phyloP scores from a whole-genome alignment of 176 grass and related monocot genomes.

The Cenchrus fungigraminus region DNA sequence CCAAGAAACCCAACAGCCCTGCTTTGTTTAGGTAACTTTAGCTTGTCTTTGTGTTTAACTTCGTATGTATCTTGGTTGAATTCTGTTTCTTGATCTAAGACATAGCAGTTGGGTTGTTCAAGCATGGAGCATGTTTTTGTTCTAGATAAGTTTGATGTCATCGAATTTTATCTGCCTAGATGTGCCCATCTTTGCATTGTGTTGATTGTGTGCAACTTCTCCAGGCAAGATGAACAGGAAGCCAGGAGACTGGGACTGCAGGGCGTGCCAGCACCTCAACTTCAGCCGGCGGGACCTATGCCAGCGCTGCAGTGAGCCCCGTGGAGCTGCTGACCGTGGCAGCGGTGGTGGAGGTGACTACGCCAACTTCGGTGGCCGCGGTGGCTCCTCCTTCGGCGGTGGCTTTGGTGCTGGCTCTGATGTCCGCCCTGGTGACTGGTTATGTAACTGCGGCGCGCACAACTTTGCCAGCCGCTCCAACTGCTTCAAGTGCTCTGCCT shows the following conservation, averaged over 20 bases:
- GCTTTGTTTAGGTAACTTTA: slow-evolving; percentile 48
- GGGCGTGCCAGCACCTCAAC: slow-evolving; percentile 97
- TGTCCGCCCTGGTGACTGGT: slow-evolving; percentile 95
- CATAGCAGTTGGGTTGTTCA: neutral
- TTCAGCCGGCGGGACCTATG: slow-evolving; percentile 91
- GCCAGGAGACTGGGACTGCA: slow-evolving; percentile 98
- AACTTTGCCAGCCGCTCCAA: slow-evolving; percentile 97
- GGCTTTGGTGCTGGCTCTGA: slow-evolving; percentile 70
- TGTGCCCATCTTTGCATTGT: slow-evolving; percentile 21
- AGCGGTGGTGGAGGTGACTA: slow-evolving; percentile 58
- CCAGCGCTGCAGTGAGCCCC: slow-evolving; percentile 79
- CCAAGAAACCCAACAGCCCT: slow-evolving; percentile 24
- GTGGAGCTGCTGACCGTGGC: slow-evolving; percentile 61
- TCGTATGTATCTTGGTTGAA: slow-evolving; percentile 10
- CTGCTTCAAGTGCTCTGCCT: slow-evolving; percentile 89
- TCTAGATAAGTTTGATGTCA: slow-evolving; percentile 23
- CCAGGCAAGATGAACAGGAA: slow-evolving; percentile 95
- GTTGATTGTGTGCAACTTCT: slow-evolving; percentile 29
- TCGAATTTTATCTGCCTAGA: neutral
- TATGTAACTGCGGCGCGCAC: slow-evolving; percentile 85
- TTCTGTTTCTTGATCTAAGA: slow-evolving; percentile 34
- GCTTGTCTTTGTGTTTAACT: neutral
- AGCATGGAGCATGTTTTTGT: neutral
- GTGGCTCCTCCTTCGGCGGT: slow-evolving; percentile 62
- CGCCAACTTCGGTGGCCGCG: slow-evolving; percentile 67